Percentiles rank a stretch among this genome's conserved stretches.
These are phyloP conservation scores for Chloranthus sessilifolius DNA, from an alignment of 164 flowering plant genomes.

Conservation along the genomic window DNA sequence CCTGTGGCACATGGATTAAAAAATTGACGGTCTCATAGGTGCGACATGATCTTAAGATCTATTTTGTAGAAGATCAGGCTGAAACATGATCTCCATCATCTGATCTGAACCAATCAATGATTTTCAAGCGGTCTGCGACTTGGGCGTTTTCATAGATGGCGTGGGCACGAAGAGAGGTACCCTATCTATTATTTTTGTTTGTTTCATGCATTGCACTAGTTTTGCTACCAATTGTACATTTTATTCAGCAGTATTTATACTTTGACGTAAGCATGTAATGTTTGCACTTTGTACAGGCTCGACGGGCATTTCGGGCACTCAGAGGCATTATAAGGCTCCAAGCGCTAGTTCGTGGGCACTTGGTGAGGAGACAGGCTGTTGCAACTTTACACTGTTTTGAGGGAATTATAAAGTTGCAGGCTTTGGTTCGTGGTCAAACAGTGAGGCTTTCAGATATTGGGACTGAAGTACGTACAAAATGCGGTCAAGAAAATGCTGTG, in stretches of 20 bases:
- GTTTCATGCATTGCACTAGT: too few relatives aligned
- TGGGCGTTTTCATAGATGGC: too few relatives aligned
- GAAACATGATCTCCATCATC: too few relatives aligned
- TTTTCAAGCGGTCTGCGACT: too few relatives aligned
- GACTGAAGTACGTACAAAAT: constrained; percentile 34
- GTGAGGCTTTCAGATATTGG: constrained; percentile 44
- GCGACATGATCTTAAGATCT: too few relatives aligned
- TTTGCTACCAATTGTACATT: too few relatives aligned
- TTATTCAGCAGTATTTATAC: background rate
- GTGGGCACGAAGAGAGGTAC: too few relatives aligned
- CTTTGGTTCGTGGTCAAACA: constrained; percentile 56
- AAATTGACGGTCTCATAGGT: too few relatives aligned
- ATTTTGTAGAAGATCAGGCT: too few relatives aligned
- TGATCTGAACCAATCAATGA: too few relatives aligned
- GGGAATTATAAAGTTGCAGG: constrained; percentile 69
- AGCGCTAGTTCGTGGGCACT: constrained; percentile 84
- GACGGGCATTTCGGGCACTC: constrained; percentile 73
- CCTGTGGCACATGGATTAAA: too few relatives aligned
- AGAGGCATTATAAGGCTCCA: constrained; percentile 89
- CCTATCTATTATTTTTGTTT: too few relatives aligned
- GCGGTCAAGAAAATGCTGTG: constrained; percentile 24
- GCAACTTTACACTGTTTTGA: constrained; percentile 54
- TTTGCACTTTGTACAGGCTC: constrained; percentile 73
- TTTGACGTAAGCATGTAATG: constrained; percentile 11
- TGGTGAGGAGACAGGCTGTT: constrained; percentile 84